Evolutionary conservation across 2,329 filamentous ascomycete genomes (phyloP).

Genomic region (Cladosporium colombiae): DNA sequence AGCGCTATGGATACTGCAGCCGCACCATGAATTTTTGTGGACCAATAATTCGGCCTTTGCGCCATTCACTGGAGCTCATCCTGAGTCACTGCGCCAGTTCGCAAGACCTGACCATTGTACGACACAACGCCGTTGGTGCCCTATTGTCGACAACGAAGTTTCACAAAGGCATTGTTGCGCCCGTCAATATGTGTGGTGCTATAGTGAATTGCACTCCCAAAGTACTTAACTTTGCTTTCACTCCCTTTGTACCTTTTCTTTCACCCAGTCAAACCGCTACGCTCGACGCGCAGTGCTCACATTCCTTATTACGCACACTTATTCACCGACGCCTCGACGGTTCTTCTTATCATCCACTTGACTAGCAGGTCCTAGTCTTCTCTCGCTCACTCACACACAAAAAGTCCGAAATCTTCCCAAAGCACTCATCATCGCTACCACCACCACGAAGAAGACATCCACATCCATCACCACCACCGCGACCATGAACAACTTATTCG

Average conservation of each 20-base stretch:
- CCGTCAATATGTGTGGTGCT: not conserved
- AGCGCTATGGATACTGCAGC: not conserved
- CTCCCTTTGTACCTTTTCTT: not conserved
- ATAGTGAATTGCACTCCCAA: not conserved
- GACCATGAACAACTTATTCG: slow-evolving; percentile 17
- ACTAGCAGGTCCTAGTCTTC: slow-evolving; percentile 19
- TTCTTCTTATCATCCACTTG: not conserved
- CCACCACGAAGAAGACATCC: slow-evolving; percentile 5
- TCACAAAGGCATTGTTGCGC: slow-evolving; percentile 11
- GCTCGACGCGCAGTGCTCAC: slow-evolving; percentile 11
- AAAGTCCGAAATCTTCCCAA: not conserved
- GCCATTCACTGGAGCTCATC: not conserved
- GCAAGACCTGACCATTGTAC: not conserved
- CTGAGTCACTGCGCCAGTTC: not conserved
- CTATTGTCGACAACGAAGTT: slow-evolving; percentile 12
- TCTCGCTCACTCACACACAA: not conserved
- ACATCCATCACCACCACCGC: slow-evolving; percentile 16
- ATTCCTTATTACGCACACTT: slow-evolving; percentile 3
- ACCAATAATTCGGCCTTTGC: not conserved
- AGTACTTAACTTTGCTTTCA: not conserved
- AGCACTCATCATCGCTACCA: not conserved
- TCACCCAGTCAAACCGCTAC: not conserved
- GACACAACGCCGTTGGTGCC: slow-evolving; percentile 1
- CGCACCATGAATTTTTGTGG: not conserved
- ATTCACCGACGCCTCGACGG: slow-evolving; percentile 7